A percentile compares a stretch with the other conserved stretches of the same genome.
phyloP scores from a whole-genome alignment of 2,329 filamentous ascomycete genomes.

The Colletotrichum destructivum region DNA sequence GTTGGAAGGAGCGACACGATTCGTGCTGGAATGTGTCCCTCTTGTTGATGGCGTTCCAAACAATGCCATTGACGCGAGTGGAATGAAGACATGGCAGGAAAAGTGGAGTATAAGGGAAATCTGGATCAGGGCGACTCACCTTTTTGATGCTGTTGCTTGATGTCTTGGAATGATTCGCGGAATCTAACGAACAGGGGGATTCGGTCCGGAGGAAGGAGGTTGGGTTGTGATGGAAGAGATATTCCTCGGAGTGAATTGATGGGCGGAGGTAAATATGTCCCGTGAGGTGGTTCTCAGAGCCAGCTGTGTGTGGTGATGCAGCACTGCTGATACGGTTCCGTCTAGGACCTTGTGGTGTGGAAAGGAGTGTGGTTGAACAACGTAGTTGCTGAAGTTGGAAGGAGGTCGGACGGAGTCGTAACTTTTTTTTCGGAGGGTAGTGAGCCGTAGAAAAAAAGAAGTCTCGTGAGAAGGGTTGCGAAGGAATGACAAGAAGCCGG shows the following conservation, averaged over 20 bases:
- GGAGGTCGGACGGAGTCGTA: slow-evolving; percentile 39
- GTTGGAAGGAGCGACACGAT: slow-evolving; percentile 1
- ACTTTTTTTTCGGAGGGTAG: slow-evolving; percentile 35
- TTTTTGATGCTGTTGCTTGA: slow-evolving; percentile 24
- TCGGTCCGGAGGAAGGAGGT: slow-evolving; percentile 14
- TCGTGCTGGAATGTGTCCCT: slow-evolving; percentile 31
- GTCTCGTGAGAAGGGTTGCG: slow-evolving; percentile 31
- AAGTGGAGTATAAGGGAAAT: slow-evolving; percentile 1
- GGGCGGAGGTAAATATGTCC: slow-evolving; percentile 31
- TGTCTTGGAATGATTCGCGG: slow-evolving; percentile 34
- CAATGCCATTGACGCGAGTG: slow-evolving; percentile 36
- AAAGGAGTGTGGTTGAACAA: slow-evolving; percentile 46
- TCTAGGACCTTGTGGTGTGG: slow-evolving; percentile 44
- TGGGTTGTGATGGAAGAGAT: slow-evolving; percentile 11
- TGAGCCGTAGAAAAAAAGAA: slow-evolving; percentile 32
- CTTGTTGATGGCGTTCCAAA: slow-evolving; percentile 24
- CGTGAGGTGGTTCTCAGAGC: slow-evolving; percentile 43
- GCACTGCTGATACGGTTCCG: slow-evolving; percentile 47
- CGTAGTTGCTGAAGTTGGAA: slow-evolving; percentile 36
- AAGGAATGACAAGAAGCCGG: slow-evolving; percentile 43
- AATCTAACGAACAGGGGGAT: slow-evolving; percentile 32
- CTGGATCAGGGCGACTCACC: slow-evolving; percentile 25
- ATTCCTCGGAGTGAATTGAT: slow-evolving; percentile 24
- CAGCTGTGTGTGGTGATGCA: slow-evolving; percentile 42
- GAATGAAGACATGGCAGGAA: slow-evolving; percentile 29